Percentiles rank a stretch among this genome's conserved stretches.
Conservation (phyloP, 352 stramenopile genomes). For the Globisporangium camurandrum region DNA sequence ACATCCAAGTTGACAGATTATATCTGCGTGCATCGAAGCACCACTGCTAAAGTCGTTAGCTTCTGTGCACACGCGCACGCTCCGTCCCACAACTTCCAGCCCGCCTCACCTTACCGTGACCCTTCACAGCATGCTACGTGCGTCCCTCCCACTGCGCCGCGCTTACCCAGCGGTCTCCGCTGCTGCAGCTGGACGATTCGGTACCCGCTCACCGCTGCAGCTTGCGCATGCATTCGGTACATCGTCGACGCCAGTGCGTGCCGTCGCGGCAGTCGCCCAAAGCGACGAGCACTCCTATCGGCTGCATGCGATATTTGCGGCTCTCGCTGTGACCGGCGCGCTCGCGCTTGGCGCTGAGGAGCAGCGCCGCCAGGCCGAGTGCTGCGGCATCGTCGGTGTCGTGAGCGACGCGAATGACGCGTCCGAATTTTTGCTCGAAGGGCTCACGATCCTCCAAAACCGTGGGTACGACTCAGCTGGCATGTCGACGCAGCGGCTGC, state of each 20-base stretch:
- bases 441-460: conserved; percentile 89
- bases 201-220: not conserved
- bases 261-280: not conserved
- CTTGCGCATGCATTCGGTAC: too few relatives aligned
- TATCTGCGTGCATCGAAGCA: too few relatives aligned
- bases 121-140: conserved; percentile 10
- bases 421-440: conserved; percentile 78
- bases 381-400: conserved; percentile 76
- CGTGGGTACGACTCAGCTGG: conserved; percentile 97
- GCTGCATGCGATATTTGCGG: conserved; percentile 4
- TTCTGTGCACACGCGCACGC: too few relatives aligned
- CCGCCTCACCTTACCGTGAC: too few relatives aligned
- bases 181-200: not conserved
- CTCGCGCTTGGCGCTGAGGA: conserved; percentile 3
- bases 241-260: too few relatives aligned
- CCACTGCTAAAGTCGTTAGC: too few relatives aligned
- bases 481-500: conserved; percentile 88
- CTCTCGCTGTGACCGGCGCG: not conserved
- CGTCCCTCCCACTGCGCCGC: conserved; percentile 9
- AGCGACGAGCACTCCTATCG: conserved; percentile 2
- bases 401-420: conserved; percentile 61
- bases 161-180: not conserved
- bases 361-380: conserved; percentile 30
- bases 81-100: too few relatives aligned
- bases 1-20: too few relatives aligned